A percentile compares a stretch with the other conserved stretches of the same genome.
Conservation (phyloP, 2,329 filamentous ascomycete genomes). For the Trichoderma sp. region DNA sequence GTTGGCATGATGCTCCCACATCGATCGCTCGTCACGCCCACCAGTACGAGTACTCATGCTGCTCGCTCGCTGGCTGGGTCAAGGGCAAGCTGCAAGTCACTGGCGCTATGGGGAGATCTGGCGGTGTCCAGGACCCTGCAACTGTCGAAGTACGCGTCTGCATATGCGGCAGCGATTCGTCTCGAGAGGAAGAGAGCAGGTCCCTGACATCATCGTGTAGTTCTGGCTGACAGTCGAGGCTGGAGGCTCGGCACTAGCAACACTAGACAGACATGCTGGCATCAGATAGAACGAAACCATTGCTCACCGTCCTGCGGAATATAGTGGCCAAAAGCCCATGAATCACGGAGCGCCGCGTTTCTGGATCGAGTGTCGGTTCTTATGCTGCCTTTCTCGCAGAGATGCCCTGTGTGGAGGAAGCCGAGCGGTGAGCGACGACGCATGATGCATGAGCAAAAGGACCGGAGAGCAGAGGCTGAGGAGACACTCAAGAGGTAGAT, state of each 20-base stretch:
- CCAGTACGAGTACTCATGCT: not conserved
- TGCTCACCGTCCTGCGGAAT: conserved; percentile 5
- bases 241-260: not conserved
- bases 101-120: conserved; percentile 27
- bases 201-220: conserved; percentile 17
- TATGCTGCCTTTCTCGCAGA: not conserved
- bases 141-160: conserved; percentile 4
- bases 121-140: conserved; percentile 26
- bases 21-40: conserved; percentile 14
- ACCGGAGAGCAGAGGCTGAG: not conserved
- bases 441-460: not conserved
- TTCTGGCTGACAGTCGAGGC: not conserved
- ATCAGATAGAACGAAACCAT: not conserved
- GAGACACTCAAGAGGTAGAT: not conserved
- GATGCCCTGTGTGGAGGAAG: not conserved
- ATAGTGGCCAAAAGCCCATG: not conserved
- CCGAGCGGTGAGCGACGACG: conserved; percentile 7
- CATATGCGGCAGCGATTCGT: not conserved
- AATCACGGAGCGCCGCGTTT: not conserved
- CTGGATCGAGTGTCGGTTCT: conserved; percentile 3
- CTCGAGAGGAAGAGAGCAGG: not conserved
- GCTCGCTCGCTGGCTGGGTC: not conserved
- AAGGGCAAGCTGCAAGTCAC: conserved; percentile 18
- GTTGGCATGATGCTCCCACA: conserved; percentile 19
- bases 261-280: too few relatives aligned